Evolutionary conservation across 306 rosid genomes (phyloP).

Genomic region (Cicer bijugum): DNA sequence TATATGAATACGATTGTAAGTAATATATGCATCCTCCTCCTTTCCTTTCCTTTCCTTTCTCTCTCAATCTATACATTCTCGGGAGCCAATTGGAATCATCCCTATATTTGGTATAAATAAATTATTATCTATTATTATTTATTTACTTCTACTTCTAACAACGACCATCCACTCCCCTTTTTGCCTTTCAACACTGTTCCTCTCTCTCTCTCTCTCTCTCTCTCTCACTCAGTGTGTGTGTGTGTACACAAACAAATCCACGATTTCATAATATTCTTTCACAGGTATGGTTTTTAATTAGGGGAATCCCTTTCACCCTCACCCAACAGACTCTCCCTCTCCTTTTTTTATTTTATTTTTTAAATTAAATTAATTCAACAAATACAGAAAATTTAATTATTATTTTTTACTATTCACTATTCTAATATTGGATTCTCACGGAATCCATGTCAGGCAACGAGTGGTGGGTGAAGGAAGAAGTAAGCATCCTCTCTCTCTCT

Average conservation of each 20-base stretch:
- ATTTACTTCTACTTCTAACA: slow-evolving; percentile 23
- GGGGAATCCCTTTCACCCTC: background rate
- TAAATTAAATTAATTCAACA: no score
- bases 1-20: background rate
- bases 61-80: slow-evolving; percentile 35
- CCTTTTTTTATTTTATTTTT: background rate
- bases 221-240: no score
- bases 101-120: slow-evolving; percentile 43
- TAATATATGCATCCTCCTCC: slow-evolving; percentile 1
- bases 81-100: background rate
- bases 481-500: slow-evolving; percentile 34
- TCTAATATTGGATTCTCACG: slow-evolving; percentile 53
- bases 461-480: slow-evolving; percentile 42
- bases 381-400: no score
- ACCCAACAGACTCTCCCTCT: background rate
- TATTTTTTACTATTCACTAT: slow-evolving; percentile 39
- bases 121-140: slow-evolving; percentile 34
- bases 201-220: background rate
- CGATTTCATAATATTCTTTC: background rate
- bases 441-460: slow-evolving; percentile 73
- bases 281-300: background rate
- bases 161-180: slow-evolving; percentile 39
- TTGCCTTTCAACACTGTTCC: slow-evolving; percentile 38
- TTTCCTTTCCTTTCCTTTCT: slow-evolving; percentile 44
- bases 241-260: background rate